phyloP scores from a whole-genome alignment of 805 yeast genomes.

The Cyberlindnera maritima region DNA sequence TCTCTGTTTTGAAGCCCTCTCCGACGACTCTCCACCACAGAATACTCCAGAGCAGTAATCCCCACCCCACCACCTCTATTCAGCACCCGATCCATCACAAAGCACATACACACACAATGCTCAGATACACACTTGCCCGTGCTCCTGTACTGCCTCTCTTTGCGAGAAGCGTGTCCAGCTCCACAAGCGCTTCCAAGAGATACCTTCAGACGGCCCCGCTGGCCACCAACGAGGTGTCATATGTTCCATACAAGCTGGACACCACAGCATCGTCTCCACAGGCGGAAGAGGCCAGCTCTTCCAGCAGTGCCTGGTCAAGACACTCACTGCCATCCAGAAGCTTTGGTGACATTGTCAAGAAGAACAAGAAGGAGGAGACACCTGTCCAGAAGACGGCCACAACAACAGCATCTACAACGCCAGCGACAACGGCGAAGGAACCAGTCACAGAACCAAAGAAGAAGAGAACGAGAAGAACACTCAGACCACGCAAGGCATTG shows the following conservation, averaged over 20 bases:
- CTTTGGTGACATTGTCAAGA: constrained; percentile 26
- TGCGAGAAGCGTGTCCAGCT: constrained; percentile 16
- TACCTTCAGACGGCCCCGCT: constrained; percentile 31
- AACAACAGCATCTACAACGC: background rate
- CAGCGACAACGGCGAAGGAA: constrained; percentile 12
- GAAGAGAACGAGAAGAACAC: constrained; percentile 54
- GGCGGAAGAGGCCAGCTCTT: background rate
- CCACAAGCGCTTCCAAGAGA: constrained; percentile 24
- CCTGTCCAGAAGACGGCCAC: background rate
- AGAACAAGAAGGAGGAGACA: constrained; percentile 12
- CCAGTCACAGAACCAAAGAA: constrained; percentile 22
- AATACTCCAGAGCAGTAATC: background rate
- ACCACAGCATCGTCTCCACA: background rate
- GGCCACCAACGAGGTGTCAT: constrained; percentile 18
- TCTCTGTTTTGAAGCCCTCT: too few relatives aligned
- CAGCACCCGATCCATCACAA: background rate
- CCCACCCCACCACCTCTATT: background rate
- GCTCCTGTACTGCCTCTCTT: constrained; percentile 3
- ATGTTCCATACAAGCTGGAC: constrained; percentile 20
- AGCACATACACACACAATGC: constrained; percentile 5
- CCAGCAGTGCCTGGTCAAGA: constrained; percentile 24
- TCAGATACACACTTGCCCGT: constrained; percentile 13
- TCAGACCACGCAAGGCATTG: constrained; percentile 87
- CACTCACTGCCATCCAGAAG: constrained; percentile 29
- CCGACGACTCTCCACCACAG: too few relatives aligned